Evolutionary conservation across 805 yeast genomes (phyloP), one percentile per base, ranked within the genome.

Genomic region (Kuraishia capsulata): DNA sequence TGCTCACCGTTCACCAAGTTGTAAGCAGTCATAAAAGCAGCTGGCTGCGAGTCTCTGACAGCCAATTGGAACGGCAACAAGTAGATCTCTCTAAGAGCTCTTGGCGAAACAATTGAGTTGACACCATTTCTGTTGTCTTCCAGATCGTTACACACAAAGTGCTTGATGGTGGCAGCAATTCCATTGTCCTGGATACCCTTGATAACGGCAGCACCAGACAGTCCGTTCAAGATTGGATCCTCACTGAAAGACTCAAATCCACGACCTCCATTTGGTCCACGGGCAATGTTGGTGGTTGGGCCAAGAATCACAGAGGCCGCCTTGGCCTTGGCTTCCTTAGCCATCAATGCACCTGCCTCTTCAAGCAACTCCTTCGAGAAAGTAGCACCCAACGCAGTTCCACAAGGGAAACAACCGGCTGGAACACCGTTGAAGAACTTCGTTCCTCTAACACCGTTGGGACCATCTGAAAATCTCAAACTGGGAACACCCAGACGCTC

Each of bases 361-460:
- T 46, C 40, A 24, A 76, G 56, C 42, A 77, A 56, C 3, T 66
- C 69, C 49, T 67, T 64, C 54, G 77, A 67, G 56, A 70, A 76
- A 18, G 81, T 70, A 3, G 81, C 55, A 2, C 75, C 81, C 50
- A 77, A 50, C 3, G 66, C 81, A 8, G 82, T 73, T 23, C 81
- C 82, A 49, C 73, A 69, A 5, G 82, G 79, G 46, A 77, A 64
- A 44, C 79, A 74, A 42, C 75, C 78, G 32, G 79, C 64, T 5
- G 77, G 76, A 19, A 64, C 60, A 30, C 72, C 64, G 43, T 68
- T 59, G 49, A 73, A 71, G 48, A 74, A 73, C 32, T 58, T 64
- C 17, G 77, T 73, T 20, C 82, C 82, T 44, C 82, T 61, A 35
- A 75, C 64, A 44, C 83, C 83, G 48, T 77, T 77, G 35, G 83